Percentiles rank a stretch among this genome's conserved stretches.
These are phyloP conservation scores for Neltuma alba DNA, from an alignment of 306 rosid species.

Conservation along the genomic window DNA sequence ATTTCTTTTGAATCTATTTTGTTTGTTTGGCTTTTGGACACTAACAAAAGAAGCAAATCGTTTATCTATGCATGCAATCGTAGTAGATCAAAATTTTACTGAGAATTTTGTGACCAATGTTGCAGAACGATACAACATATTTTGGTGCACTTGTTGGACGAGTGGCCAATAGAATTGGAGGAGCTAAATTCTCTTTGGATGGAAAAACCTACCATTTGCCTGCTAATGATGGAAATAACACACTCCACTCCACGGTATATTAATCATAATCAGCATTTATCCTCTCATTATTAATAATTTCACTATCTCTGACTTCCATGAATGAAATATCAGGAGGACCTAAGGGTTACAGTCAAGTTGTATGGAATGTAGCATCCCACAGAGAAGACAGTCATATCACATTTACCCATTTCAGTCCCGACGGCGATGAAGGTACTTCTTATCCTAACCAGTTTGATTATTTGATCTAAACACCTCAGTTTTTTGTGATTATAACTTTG, in stretches of 20 bases:
- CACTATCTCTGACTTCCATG: neutral
- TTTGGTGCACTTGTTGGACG: slow-evolving; percentile 51
- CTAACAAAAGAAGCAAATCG: neutral
- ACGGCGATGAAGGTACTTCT: slow-evolving; percentile 62
- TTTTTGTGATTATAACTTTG: no score
- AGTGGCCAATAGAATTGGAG: slow-evolving; percentile 54
- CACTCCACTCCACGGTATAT: slow-evolving; percentile 46
- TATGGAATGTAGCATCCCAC: slow-evolving; percentile 55
- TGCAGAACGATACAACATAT: slow-evolving; percentile 43
- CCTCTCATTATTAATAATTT: neutral
- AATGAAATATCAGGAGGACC: slow-evolving; percentile 56
- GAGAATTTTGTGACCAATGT: neutral
- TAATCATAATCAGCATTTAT: neutral
- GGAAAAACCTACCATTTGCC: slow-evolving; percentile 45
- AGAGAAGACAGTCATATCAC: slow-evolving; percentile 47
- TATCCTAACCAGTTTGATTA: neutral
- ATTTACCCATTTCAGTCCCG: slow-evolving; percentile 53
- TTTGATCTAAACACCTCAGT: no score
- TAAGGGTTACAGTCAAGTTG: slow-evolving; percentile 59
- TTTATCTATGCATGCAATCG: neutral
- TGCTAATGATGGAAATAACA: slow-evolving; percentile 48
- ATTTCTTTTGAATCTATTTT: neutral
- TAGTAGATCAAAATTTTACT: neutral
- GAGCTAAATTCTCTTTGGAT: slow-evolving; percentile 42
- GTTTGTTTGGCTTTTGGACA: neutral